Percentiles rank a stretch among this genome's conserved stretches.
phyloP scores from a whole-genome alignment of 1,284 basidiomycete species.

The Acaromyces ingoldii region DNA sequence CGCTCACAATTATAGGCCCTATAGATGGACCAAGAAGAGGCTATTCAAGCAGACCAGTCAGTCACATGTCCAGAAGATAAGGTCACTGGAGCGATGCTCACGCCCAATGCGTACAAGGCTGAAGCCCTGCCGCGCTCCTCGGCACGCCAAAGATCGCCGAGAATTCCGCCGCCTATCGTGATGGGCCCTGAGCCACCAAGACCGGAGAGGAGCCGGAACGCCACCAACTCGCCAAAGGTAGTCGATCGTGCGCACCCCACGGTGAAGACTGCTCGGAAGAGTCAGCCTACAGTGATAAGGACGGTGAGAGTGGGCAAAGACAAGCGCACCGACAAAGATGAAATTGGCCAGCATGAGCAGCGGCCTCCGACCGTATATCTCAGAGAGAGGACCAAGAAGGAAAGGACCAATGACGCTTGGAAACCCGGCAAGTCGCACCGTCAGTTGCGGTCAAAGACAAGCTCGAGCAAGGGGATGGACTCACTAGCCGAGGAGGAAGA shows the following conservation, averaged over 20 bases:
- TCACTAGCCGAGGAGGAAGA: constrained; percentile 55
- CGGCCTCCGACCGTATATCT: constrained; percentile 59
- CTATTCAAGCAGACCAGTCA: too few species aligned
- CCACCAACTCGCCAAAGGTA: constrained; percentile 55
- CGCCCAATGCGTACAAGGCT: constrained; percentile 64
- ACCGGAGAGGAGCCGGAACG: constrained; percentile 67
- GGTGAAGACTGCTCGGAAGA: too few species aligned
- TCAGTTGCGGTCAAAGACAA: too few species aligned
- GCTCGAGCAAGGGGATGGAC: background rate
- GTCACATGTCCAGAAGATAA: too few species aligned
- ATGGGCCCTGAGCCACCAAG: constrained; percentile 58
- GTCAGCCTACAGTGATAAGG: too few species aligned
- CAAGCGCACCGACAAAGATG: background rate
- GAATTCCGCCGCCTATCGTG: constrained; percentile 56
- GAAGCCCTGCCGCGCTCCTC: constrained; percentile 66
- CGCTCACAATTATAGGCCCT: too few species aligned
- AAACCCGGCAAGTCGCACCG: background rate
- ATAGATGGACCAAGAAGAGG: constrained; percentile 69
- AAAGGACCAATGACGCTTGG: constrained; percentile 32
- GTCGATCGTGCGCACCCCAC: constrained; percentile 52
- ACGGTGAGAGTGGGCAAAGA: too few species aligned
- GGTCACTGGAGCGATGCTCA: too few species aligned
- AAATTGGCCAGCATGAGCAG: constrained; percentile 64
- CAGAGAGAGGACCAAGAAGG: constrained; percentile 63
- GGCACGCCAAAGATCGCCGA: constrained; percentile 65